Conservation (phyloP, 768 basidiomycete genomes). For the Termitomyces sp. region DNA sequence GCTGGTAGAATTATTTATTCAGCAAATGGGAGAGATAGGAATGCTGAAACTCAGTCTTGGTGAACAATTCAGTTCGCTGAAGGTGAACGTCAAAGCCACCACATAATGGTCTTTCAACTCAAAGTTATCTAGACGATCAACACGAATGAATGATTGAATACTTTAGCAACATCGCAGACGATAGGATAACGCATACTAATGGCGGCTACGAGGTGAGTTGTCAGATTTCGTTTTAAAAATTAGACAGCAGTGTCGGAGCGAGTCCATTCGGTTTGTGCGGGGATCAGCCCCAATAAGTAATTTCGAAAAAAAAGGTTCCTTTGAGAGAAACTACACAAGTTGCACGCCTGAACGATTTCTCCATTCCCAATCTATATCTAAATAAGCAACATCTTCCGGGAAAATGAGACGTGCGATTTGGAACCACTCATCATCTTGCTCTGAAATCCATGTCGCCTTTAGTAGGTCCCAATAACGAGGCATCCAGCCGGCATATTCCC, state of each 20-base stretch:
- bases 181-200: no score
- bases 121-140: no score
- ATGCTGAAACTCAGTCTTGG: background rate
- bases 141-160: no score
- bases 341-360: conserved; percentile 4
- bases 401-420: conserved; percentile 1
- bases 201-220: no score
- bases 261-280: no score
- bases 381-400: background rate
- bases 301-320: background rate
- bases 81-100: background rate
- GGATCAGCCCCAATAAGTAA: background rate
- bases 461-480: background rate
- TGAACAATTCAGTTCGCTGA: background rate
- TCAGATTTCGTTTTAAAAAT: no score
- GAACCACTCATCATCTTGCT: conserved; percentile 2
- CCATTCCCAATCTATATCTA: conserved; percentile 4
- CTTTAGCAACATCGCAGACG: no score
- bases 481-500: conserved; percentile 1
- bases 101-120: background rate
- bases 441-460: background rate
- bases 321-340: background rate
- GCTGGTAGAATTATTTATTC: background rate
- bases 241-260: no score
- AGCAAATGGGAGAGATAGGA: background rate